Base-by-base conservation (phyloP, 2,329 filamentous ascomycete genomes). In the Xylaria sp. region DNA sequence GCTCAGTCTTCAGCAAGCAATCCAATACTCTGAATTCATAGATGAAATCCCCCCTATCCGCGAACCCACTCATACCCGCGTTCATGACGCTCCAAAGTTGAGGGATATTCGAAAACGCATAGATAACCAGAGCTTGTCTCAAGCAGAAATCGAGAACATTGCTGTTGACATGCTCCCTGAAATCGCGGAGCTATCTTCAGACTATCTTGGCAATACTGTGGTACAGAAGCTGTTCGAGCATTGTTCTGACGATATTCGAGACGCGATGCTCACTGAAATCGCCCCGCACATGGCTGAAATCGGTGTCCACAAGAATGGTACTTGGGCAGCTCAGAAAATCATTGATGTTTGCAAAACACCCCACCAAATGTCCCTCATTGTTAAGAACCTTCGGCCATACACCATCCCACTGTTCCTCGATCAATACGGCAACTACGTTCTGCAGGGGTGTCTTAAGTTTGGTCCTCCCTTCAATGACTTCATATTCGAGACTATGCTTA, bases 251-350 rank as follows among this genome's bases (percentile, higher is more conserved):
- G 85, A 90, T 51, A 89, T 95, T 51, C 94, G 97, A 75, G 94
- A 98, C 80, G 91, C 92, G 66, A 98, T 99, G 96, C 85, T 99
- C 67, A 82, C 85, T 15, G 90, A 94, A 78, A 97, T 99, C 76
- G 90, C 92, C 2, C 94, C 95, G 67, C 94, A 98, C 78, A 88
- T 98, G 79, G 94, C 95, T 31, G 94, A 98, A 82, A 98, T 98
- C 81, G 96, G 96, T 75, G 91, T 98, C 8, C 96, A 99, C 87
- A 99, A 99, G 88, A 99, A 99, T 77, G 96, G 96, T 71, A 99
- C 96, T 0, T 99, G 96, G 96, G 96, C 96, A 64, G 96, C 96
- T 0, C 96, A 99, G 82, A 99, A 98, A 86, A 98, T 99, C 77
- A 98, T 99, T 74, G 95, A 98, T 77, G 94, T 97, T 7, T 95